These are phyloP conservation scores for Pythium aquatile DNA, from an alignment of 352 stramenopile genomes.

Conservation along the genomic window DNA sequence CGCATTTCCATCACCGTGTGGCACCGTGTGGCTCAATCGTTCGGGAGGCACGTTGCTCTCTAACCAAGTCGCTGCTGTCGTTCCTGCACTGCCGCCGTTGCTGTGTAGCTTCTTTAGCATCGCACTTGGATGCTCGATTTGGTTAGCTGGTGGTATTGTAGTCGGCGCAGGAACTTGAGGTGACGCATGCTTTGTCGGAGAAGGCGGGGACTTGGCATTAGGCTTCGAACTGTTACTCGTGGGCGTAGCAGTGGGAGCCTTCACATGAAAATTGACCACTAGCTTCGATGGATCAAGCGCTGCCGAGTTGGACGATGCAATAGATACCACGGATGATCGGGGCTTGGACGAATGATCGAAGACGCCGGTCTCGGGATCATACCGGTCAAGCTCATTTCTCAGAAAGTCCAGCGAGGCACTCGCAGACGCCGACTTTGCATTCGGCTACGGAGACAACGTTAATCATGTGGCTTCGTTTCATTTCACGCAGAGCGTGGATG, in stretches of 20 bases:
- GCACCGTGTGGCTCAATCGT: conserved; percentile 42
- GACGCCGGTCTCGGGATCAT: conserved; percentile 39
- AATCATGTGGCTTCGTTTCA: background rate
- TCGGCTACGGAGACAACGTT: background rate
- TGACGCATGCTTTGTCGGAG: conserved; percentile 7
- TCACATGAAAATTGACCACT: conserved; percentile 7
- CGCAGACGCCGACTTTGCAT: conserved; percentile 12
- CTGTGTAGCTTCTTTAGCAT: conserved; percentile 25
- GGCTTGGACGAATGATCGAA: conserved; percentile 19
- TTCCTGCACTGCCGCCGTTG: conserved; percentile 14
- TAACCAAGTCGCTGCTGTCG: conserved; percentile 43
- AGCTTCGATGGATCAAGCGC: conserved; percentile 23
- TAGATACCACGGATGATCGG: conserved; percentile 17
- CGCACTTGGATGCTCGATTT: conserved; percentile 1
- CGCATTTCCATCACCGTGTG: background rate
- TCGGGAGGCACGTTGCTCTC: conserved; percentile 45
- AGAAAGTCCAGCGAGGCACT: conserved; percentile 57
- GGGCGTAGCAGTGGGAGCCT: background rate
- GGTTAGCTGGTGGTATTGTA: background rate
- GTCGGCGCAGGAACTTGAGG: background rate
- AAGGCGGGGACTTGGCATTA: conserved; percentile 21
- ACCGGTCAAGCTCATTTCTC: conserved; percentile 59
- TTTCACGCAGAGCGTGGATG: background rate
- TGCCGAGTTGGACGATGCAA: conserved; percentile 14
- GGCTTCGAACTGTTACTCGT: background rate